A percentile compares a stretch with the other conserved stretches of the same genome.
Conservation (phyloP, 2,329 filamentous ascomycete species). For the Neofusicoccum ribis region DNA sequence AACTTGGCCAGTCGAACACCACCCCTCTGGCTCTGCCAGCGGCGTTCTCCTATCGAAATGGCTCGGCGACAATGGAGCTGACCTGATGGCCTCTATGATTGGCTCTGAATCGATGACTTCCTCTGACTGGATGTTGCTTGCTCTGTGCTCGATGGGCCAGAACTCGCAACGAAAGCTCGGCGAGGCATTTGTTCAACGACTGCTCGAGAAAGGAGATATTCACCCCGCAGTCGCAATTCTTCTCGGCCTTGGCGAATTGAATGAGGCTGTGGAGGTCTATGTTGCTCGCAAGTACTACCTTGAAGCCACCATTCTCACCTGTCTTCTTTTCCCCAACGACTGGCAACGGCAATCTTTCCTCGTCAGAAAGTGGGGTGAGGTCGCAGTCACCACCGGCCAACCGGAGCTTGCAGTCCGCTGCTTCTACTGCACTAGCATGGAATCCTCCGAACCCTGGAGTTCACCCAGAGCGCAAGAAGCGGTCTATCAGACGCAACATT, state of each 20-base stretch:
- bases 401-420: constrained; percentile 89
- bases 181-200: constrained; percentile 83
- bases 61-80: constrained; percentile 81
- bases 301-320: constrained; percentile 88
- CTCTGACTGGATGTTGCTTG: constrained; percentile 95
- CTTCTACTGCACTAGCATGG: constrained; percentile 86
- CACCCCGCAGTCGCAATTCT: constrained; percentile 92
- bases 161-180: constrained; percentile 84
- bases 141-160: constrained; percentile 79
- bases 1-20: constrained; percentile 59
- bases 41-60: constrained; percentile 87
- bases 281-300: constrained; percentile 87
- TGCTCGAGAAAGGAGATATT: constrained; percentile 85
- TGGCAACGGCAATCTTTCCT: constrained; percentile 91
- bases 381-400: constrained; percentile 81
- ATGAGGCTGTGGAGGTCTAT: constrained; percentile 95
- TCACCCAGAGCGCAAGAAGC: constrained; percentile 74
- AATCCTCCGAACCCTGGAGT: constrained; percentile 83
- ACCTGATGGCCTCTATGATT: constrained; percentile 75
- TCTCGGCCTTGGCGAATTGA: constrained; percentile 85
- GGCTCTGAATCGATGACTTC: constrained; percentile 83
- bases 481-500: constrained; percentile 57
- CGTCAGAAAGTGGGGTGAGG: constrained; percentile 92
- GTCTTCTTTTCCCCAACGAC: constrained; percentile 76
- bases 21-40: constrained; percentile 71